Conservation (phyloP, 768 basidiomycete genomes). For the Suillus occidentalis region DNA sequence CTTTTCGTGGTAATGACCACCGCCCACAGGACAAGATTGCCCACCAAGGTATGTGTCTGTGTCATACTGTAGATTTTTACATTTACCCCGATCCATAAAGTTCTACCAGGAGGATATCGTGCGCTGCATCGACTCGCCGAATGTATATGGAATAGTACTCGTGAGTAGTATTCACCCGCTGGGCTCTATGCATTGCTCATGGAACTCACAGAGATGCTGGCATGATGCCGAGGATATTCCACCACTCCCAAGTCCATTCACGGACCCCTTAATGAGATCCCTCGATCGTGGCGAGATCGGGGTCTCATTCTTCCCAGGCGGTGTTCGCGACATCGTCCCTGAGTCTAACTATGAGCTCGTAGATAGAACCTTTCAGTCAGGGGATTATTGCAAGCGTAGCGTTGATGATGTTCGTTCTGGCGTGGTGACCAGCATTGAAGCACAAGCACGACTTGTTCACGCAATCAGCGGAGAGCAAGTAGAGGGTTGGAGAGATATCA, state of each 20-base stretch:
- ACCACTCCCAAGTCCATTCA: conserved; percentile 37
- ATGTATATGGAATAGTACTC: conserved; percentile 61
- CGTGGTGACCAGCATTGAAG: conserved; percentile 63
- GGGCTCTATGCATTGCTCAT: conserved; percentile 12
- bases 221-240: conserved; percentile 78
- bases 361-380: conserved; percentile 74
- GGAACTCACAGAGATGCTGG: conserved; percentile 73
- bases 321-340: conserved; percentile 62
- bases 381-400: conserved; percentile 81
- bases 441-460: conserved; percentile 71
- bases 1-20: conserved; percentile 26
- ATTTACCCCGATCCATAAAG: conserved; percentile 30
- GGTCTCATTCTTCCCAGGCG: conserved; percentile 63
- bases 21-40: conserved; percentile 20
- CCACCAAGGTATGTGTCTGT: conserved; percentile 33
- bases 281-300: conserved; percentile 81
- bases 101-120: conserved; percentile 73
- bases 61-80: background rate
- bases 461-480: conserved; percentile 63
- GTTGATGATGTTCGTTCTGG: conserved; percentile 75
- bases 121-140: conserved; percentile 40
- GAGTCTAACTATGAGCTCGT: conserved; percentile 70
- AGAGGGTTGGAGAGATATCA: conserved; percentile 60
- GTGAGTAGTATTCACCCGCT: conserved; percentile 40
- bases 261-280: conserved; percentile 75